Evolutionary conservation across 176 grass and related monocot species (phyloP), one percentile per base, ranked within the genome.

Genomic region (Triticum turgidum): DNA sequence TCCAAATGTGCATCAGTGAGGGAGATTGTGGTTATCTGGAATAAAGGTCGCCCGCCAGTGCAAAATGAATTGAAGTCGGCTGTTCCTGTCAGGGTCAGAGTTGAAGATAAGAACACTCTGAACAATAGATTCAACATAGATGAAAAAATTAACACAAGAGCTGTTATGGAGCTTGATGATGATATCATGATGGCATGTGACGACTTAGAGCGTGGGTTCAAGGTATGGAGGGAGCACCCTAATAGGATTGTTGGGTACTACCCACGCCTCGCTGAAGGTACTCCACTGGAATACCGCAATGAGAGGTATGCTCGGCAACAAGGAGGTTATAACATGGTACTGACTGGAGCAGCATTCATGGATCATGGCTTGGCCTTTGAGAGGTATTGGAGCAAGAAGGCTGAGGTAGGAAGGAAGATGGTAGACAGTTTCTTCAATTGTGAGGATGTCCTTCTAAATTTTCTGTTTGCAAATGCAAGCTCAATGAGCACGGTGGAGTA

Each of bases 171-270:
- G 79, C 92, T 98, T n/a, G 96, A 98, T 89, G 96, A 98, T 88
- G 96, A 98, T 85, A 98, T 98, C 85, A 96, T 96, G 84, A 95
- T 98, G 93, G 59, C 92, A 73, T 98, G 96, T 79, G 93, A 96
- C 80, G 96, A 98, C 74, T 81, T 96, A 64, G 96, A 98, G 87
- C 93, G 92, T 58, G 96, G 96, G 42, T 98, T 98, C 80, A 96
- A 88, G 89, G 87, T 98, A 32, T 98, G 96, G 96, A 89, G 93
- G 61, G 90, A 91, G 54, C 83, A 82, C 61, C 91, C 93, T 13
- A 82, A 96, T 10, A 86, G 81, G 41, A 96, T 98, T 63, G 85
- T 96, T 2, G 96, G 96, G 4, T 96, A 92, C 83, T 98, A 94
- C 77, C 96, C 96, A 35, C 91, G 96, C n/a, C 84, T 98, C 37